Evolutionary conservation across 352 stramenopile genomes (phyloP), one percentile per base, ranked within the genome.

Genomic region (Globisporangium paroecandrum): DNA sequence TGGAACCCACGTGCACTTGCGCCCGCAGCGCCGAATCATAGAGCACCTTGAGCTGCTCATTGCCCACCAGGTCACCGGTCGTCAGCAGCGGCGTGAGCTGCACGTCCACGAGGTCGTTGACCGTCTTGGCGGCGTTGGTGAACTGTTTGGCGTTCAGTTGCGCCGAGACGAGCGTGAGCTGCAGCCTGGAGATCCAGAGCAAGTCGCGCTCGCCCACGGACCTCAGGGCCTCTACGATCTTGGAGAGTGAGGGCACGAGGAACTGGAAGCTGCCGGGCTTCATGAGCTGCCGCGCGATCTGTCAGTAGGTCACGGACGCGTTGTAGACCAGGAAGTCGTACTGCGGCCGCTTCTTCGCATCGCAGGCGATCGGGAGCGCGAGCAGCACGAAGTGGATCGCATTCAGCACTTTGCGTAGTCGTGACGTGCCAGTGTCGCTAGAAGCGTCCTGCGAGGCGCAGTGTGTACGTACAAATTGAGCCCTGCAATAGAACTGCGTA

Each of bases 261-360:
- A 93, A 91, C 69, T 91, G 84, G 29, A 89, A 89, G 1, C 77
- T 91, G 4, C 79, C 78, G 13, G 74, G 72, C 62, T 95, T 94
- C 79, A 98, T 93, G 29, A 96, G 75, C 62, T 89, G 81, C 4
- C 90, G 76, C 55, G 87, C 78, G 57, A 97, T 82, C 22, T 86
- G 84, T 91, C 91, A 97, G 61, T 93, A 95, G 32, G 82, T 80
- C 12, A 97, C 81, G 0, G 87, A 96, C 12, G 87, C 87, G 62
- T 98, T 98, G 86, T 97, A 97, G 60, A 97, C 79, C 18, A 98
- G 78, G 65, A 97, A 97, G 60, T 96, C 82, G 75, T 98, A 97
- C 12, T 72, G 69, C 12, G 83, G 82, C 0, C 88, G 82, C 7
- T 87, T 87, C 20, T 69, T 75, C 1, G 73, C 65, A 24, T 93